Evolutionary conservation across 2,329 filamentous ascomycete genomes (phyloP).

Genomic region (Dothistroma septosporum): DNA sequence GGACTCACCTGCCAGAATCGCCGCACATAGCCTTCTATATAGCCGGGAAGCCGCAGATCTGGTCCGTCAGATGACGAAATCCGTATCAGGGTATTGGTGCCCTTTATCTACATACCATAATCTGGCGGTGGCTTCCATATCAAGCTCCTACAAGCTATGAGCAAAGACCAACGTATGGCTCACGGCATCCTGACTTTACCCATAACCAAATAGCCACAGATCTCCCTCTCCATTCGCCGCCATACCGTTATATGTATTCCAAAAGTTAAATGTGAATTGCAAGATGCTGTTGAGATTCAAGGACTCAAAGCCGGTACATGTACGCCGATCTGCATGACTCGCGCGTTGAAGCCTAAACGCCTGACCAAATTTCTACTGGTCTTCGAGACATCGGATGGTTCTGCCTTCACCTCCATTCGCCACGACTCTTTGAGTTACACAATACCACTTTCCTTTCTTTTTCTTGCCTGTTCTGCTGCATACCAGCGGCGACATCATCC

Average conservation of each 20-base stretch:
- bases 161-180: conserved; percentile 2
- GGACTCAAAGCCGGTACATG: no score
- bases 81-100: no score
- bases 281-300: background rate
- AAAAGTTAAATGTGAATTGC: background rate
- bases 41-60: conserved; percentile 84
- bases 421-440: conserved; percentile 4
- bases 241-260: conserved; percentile 5
- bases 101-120: conserved; percentile 65
- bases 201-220: conserved; percentile 97
- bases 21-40: conserved; percentile 88
- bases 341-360: conserved; percentile 1
- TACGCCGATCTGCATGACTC: background rate
- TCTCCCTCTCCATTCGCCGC: conserved; percentile 37
- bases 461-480: background rate
- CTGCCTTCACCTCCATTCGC: background rate
- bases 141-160: conserved; percentile 61
- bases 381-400: background rate
- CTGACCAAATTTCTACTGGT: background rate
- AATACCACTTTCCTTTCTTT: conserved; percentile 4
- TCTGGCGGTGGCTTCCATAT: conserved; percentile 98
- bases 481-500: conserved; percentile 1
- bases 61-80: background rate
- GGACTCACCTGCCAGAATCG: conserved; percentile 90
- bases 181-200: conserved; percentile 51